Evolutionary conservation across 306 rosid genomes (phyloP).

Genomic region (Glycyrrhiza uralensis): DNA sequence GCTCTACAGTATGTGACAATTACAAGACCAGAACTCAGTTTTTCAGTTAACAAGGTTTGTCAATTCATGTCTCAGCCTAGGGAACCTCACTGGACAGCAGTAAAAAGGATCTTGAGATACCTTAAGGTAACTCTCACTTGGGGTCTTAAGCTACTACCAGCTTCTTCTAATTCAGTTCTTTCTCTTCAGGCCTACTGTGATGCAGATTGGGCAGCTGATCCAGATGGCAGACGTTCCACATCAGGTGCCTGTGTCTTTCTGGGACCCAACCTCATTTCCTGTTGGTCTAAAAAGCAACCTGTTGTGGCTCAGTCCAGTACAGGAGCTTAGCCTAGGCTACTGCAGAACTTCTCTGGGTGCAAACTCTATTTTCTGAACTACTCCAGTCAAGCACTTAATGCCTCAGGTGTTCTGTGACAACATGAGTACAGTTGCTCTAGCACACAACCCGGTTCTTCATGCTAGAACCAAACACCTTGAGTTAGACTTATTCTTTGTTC

Average conservation of each 20-base stretch:
- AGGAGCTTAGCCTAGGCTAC: too few relatives aligned
- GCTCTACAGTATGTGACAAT: not conserved
- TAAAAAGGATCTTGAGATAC: not conserved
- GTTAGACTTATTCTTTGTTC: too few relatives aligned
- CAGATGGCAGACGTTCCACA: not conserved
- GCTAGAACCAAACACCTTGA: too few relatives aligned
- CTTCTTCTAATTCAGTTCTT: not conserved
- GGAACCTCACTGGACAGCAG: not conserved
- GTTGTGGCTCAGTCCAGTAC: not conserved
- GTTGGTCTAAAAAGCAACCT: not conserved
- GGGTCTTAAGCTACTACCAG: not conserved
- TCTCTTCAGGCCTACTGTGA: not conserved
- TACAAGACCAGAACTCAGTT: not conserved
- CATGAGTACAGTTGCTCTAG: too few relatives aligned
- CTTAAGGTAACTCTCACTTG: not conserved
- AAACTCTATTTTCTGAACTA: too few relatives aligned
- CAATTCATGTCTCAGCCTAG: not conserved
- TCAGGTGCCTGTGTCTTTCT: not conserved
- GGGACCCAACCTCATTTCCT: not conserved
- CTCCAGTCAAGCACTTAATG: too few relatives aligned
- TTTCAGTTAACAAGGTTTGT: not conserved
- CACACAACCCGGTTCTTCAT: too few relatives aligned
- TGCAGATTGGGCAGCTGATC: not conserved
- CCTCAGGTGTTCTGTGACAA: too few relatives aligned
- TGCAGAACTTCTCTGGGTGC: too few relatives aligned